Conservation (phyloP, 345 rosid species). For the Litchi chinensis region DNA sequence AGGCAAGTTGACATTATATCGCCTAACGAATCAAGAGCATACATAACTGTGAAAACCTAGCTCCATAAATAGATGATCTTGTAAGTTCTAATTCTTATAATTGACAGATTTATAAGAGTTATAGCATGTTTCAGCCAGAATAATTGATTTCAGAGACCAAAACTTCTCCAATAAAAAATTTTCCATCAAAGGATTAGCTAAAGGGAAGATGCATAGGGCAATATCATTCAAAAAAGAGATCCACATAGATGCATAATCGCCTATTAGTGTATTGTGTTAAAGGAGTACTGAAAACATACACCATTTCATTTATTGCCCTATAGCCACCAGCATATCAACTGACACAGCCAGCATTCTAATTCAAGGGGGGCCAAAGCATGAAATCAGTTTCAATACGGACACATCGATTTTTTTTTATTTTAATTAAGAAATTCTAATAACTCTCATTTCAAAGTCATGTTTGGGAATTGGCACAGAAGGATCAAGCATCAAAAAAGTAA, state of each 20-base stretch:
- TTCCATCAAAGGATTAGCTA: neutral
- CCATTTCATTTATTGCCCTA: neutral
- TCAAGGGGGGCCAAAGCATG: neutral
- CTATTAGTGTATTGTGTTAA: too few species aligned
- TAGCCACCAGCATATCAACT: neutral
- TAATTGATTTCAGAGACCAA: neutral
- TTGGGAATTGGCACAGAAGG: too few species aligned
- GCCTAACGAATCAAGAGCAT: neutral
- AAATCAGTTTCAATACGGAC: neutral
- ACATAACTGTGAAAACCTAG: neutral
- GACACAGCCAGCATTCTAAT: neutral
- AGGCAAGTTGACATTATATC: neutral
- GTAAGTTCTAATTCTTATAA: neutral
- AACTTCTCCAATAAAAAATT: neutral
- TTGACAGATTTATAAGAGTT: too few species aligned
- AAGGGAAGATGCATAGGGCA: neutral
- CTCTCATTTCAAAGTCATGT: too few species aligned
- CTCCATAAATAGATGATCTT: neutral
- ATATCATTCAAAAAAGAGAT: too few species aligned
- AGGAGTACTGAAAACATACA: too few species aligned
- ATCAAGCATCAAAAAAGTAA: too few species aligned
- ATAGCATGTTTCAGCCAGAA: neutral
- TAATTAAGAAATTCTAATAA: too few species aligned
- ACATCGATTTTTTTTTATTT: neutral
- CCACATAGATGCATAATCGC: too few species aligned